These are phyloP conservation scores for Auricularia sp. DNA, from an alignment of 768 basidiomycete genomes.

Conservation along the genomic window DNA sequence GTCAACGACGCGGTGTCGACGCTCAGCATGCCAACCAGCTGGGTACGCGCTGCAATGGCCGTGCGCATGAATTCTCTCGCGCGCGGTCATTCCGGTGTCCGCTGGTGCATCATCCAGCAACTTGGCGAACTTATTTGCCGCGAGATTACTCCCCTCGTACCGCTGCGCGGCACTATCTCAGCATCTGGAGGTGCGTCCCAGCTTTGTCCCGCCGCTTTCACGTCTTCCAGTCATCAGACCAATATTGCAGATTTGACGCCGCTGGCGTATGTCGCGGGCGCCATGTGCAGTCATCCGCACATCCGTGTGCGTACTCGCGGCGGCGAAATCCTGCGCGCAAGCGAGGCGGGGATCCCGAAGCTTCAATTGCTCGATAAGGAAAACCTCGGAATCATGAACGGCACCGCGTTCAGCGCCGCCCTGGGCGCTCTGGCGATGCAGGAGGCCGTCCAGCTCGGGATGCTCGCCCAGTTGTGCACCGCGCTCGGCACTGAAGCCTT, in stretches of 20 bases:
- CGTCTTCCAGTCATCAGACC: background rate
- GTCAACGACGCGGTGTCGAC: conserved; percentile 9
- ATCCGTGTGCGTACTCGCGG: conserved; percentile 10
- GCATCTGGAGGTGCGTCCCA: conserved; percentile 18
- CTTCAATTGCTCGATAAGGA: conserved; percentile 47
- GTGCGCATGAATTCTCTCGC: conserved; percentile 23
- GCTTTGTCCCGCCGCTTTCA: background rate
- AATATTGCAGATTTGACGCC: conserved; percentile 11
- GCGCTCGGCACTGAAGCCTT: conserved; percentile 25
- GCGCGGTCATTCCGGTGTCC: conserved; percentile 24
- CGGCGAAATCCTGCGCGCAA: conserved; percentile 18
- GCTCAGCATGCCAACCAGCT: conserved; percentile 18
- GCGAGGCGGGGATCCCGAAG: conserved; percentile 52
- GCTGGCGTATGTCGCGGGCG: conserved; percentile 23
- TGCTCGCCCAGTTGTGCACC: conserved; percentile 21
- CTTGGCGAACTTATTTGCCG: conserved; percentile 18
- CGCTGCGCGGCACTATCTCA: conserved; percentile 24
- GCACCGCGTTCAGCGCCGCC: conserved; percentile 75
- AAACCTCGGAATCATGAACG: conserved; percentile 73
- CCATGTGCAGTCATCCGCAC: conserved; percentile 22
- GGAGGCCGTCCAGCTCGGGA: conserved; percentile 40
- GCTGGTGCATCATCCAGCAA: conserved; percentile 18
- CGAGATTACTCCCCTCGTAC: conserved; percentile 22
- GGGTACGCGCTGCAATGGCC: conserved; percentile 23
- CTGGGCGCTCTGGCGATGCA: conserved; percentile 65